These are phyloP conservation scores for Myriangium duriaei DNA, from an alignment of 2,329 filamentous ascomycete genomes.

Conservation along the genomic window DNA sequence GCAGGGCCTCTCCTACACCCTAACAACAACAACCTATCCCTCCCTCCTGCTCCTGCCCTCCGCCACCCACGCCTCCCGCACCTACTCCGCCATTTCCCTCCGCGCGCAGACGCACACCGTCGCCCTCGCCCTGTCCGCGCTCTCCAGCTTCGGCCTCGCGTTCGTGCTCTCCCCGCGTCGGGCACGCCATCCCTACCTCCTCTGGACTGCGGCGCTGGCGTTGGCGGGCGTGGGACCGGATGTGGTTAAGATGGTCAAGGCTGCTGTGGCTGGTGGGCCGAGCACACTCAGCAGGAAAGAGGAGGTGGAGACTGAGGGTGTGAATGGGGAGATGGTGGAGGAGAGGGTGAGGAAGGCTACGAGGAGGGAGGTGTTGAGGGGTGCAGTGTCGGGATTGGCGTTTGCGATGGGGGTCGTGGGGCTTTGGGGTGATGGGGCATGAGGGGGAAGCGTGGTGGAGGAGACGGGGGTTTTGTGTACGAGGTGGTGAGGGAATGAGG, in stretches of 20 bases:
- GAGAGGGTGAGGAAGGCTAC: constrained; percentile 31
- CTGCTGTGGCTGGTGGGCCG: constrained; percentile 7
- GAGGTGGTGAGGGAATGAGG: too few species aligned
- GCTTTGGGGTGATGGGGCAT: constrained; percentile 36
- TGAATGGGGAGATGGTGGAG: constrained; percentile 40
- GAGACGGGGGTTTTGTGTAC: too few species aligned
- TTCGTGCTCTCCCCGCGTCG: constrained; percentile 63
- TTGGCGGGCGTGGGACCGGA: constrained; percentile 31
- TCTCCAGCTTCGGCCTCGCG: constrained; percentile 61
- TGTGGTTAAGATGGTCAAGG: constrained; percentile 17
- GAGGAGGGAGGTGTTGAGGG: constrained; percentile 30
- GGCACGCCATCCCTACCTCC: constrained; percentile 73
- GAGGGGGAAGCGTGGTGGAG: constrained; percentile 6
- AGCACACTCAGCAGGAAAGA: constrained; percentile 5
- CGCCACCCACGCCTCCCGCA: constrained; percentile 55
- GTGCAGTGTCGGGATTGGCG: constrained; percentile 29
- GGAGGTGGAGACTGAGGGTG: constrained; percentile 16
- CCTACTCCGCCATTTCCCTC: constrained; percentile 54
- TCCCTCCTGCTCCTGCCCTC: constrained; percentile 70
- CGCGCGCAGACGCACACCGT: constrained; percentile 54
- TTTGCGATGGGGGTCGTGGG: constrained; percentile 37
- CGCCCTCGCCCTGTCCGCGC: constrained; percentile 55
- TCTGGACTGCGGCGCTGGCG: constrained; percentile 68
- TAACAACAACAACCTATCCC: constrained; percentile 66
- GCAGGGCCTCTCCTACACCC: constrained; percentile 83